Evolutionary conservation across 1,284 basidiomycete genomes (phyloP).

Genomic region (Ustilago trichophora): DNA sequence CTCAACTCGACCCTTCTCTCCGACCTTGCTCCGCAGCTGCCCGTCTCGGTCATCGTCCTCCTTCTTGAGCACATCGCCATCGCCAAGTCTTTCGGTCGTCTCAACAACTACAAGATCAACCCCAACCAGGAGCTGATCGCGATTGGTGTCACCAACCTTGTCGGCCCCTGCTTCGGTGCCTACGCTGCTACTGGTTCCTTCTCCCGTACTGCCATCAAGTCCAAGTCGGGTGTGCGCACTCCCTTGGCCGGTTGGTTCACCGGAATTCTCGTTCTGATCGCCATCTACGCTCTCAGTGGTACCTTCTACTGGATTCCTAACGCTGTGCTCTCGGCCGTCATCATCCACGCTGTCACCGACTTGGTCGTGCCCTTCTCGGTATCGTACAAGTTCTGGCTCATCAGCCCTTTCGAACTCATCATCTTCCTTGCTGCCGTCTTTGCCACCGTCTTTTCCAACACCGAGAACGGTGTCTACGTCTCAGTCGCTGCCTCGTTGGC

Average conservation of each 20-base stretch:
- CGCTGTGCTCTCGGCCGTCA: conserved; percentile 82
- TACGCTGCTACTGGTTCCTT: conserved; percentile 98
- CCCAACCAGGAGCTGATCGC: conserved; percentile 97
- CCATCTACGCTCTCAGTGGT: conserved; percentile 82
- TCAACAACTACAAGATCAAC: conserved; percentile 97
- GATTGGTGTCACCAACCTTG: conserved; percentile 87
- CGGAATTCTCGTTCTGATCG: conserved; percentile 87
- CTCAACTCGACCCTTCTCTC: conserved; percentile 75
- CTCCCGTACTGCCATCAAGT: conserved; percentile 93
- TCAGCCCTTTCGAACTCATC: conserved; percentile 89
- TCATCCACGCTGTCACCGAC: conserved; percentile 89
- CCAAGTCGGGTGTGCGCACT: conserved; percentile 94
- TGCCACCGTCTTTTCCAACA: conserved; percentile 73
- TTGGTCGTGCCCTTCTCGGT: conserved; percentile 86
- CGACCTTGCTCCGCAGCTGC: conserved; percentile 80
- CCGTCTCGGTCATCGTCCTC: conserved; percentile 92
- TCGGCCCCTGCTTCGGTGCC: conserved; percentile 76
- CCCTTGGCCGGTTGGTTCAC: conserved; percentile 89
- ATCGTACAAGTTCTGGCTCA: conserved; percentile 91
- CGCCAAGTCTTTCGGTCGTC: conserved; percentile 87
- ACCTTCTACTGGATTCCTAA: conserved; percentile 69
- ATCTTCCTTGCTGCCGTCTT: conserved; percentile 90
- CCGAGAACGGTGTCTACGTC: conserved; percentile 94
- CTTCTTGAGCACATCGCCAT: conserved; percentile 97
- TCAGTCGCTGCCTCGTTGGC: conserved; percentile 82